Conservation (phyloP, 1,284 basidiomycete species). For the Grifola frondosa region DNA sequence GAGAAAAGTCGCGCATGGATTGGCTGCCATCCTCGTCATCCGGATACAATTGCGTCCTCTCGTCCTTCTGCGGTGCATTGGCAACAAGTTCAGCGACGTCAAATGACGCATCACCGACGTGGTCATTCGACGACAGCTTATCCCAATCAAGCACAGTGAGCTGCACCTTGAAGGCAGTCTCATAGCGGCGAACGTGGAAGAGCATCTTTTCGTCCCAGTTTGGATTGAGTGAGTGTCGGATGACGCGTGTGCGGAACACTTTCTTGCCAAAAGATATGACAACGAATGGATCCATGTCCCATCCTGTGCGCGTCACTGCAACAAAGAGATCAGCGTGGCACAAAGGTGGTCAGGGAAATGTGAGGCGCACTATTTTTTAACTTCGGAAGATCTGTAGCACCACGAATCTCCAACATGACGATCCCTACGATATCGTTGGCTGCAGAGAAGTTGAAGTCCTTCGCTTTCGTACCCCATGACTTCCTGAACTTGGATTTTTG, state of each 20-base stretch:
- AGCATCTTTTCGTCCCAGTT: constrained; percentile 95
- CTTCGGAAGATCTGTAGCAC: constrained; percentile 82
- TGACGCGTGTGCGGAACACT: constrained; percentile 91
- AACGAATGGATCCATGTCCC: constrained; percentile 98
- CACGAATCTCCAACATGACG: constrained; percentile 75
- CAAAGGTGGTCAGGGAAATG: no score
- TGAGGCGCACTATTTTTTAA: constrained; percentile 77
- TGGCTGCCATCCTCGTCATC: constrained; percentile 50
- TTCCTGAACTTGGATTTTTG: constrained; percentile 28
- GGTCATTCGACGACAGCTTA: constrained; percentile 87
- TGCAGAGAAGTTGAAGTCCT: constrained; percentile 66
- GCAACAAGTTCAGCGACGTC: constrained; percentile 72
- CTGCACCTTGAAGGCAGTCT: constrained; percentile 75
- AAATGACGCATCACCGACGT: constrained; percentile 76
- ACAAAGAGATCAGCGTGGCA: constrained; percentile 7
- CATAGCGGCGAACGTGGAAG: constrained; percentile 91
- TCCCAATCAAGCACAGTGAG: constrained; percentile 93
- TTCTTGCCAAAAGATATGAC: constrained; percentile 97
- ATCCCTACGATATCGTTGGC: constrained; percentile 87
- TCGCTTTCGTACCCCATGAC: constrained; percentile 37
- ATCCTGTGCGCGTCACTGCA: constrained; percentile 78
- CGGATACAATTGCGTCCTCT: constrained; percentile 72
- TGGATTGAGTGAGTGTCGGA: constrained; percentile 87
- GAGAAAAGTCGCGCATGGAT: constrained; percentile 68
- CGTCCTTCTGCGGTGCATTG: constrained; percentile 72